These are phyloP conservation scores for Colletotrichum liaoningense DNA, from an alignment of 2,329 filamentous ascomycete genomes.

Conservation along the genomic window DNA sequence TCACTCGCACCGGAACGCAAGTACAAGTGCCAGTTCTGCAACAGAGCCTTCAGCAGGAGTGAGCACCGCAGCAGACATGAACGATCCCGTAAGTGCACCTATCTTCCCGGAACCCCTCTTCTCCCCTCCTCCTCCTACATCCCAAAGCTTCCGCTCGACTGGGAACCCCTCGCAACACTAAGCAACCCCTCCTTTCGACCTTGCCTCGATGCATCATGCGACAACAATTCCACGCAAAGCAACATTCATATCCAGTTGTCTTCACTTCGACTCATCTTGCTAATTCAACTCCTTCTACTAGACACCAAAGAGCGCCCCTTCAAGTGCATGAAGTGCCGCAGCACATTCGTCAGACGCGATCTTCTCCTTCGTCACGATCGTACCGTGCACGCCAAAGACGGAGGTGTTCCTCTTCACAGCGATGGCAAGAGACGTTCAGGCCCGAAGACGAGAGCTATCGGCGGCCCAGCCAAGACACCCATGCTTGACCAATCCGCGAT, in stretches of 20 bases:
- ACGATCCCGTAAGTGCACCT: slow-evolving; percentile 86
- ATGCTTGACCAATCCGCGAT: slow-evolving; percentile 88
- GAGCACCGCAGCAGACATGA: slow-evolving; percentile 98
- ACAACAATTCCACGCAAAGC: neutral
- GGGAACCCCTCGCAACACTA: slow-evolving; percentile 16
- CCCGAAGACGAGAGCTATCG: slow-evolving; percentile 72
- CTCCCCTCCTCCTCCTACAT: slow-evolving; percentile 23
- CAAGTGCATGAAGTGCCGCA: slow-evolving; percentile 98
- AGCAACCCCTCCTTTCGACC: slow-evolving; percentile 16
- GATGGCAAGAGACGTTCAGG: slow-evolving; percentile 88
- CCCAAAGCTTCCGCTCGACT: slow-evolving; percentile 19
- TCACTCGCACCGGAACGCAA: slow-evolving; percentile 90
- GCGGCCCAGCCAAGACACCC: slow-evolving; percentile 78
- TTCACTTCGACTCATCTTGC: slow-evolving; percentile 19
- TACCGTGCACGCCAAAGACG: slow-evolving; percentile 98
- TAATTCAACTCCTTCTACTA: slow-evolving; percentile 54
- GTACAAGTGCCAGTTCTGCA: slow-evolving; percentile 99
- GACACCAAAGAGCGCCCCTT: slow-evolving; percentile 99
- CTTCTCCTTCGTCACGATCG: slow-evolving; percentile 96
- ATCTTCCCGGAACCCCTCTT: slow-evolving; percentile 23
- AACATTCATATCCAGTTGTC: neutral
- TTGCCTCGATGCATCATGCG: neutral
- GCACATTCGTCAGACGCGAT: slow-evolving; percentile 98
- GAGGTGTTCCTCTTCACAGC: slow-evolving; percentile 91
- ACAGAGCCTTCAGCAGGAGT: slow-evolving; percentile 95